Evolutionary conservation across 2,329 filamentous ascomycete genomes (phyloP).

Genomic region (Ceratocystis diversiconidia): DNA sequence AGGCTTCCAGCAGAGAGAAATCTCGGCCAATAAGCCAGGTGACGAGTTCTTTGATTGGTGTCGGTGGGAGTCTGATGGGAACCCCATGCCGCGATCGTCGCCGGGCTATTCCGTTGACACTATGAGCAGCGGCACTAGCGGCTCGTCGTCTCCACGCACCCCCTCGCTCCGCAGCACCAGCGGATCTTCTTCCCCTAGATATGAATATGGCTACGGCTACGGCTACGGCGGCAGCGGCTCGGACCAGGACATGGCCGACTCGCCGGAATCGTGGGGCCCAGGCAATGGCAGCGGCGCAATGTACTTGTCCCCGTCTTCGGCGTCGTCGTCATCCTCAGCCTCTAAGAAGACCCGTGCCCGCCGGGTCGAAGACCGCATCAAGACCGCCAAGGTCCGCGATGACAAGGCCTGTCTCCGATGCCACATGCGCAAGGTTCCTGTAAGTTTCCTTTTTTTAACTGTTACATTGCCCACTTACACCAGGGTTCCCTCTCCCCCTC

Average conservation of each 20-base stretch:
- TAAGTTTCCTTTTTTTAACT: slow-evolving; percentile 24
- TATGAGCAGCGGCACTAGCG: neutral
- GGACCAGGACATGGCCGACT: slow-evolving; percentile 3
- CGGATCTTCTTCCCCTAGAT: neutral
- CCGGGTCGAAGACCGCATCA: slow-evolving; percentile 27
- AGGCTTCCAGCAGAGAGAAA: neutral
- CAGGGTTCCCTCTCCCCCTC: neutral
- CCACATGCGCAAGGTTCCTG: slow-evolving; percentile 34
- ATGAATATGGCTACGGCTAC: neutral
- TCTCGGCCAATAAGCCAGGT: neutral
- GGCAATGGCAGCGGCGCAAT: neutral
- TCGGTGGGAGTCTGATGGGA: slow-evolving; percentile 3
- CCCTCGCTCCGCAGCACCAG: neutral
- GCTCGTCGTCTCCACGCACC: neutral
- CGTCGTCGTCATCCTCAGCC: neutral
- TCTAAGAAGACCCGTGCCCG: slow-evolving; percentile 10
- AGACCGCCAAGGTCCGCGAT: slow-evolving; percentile 37
- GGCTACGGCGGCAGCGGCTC: slow-evolving; percentile 1
- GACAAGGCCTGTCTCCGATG: slow-evolving; percentile 36
- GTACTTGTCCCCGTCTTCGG: neutral
- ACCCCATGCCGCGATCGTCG: neutral
- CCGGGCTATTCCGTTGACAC: neutral
- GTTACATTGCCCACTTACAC: neutral
- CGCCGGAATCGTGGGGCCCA: neutral
- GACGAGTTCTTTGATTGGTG: slow-evolving; percentile 7